Percentiles rank a stretch among this genome's conserved stretches.
Evolutionary conservation across 345 rosid species (phyloP).

Genomic region (Leavenworthia alabamica): DNA sequence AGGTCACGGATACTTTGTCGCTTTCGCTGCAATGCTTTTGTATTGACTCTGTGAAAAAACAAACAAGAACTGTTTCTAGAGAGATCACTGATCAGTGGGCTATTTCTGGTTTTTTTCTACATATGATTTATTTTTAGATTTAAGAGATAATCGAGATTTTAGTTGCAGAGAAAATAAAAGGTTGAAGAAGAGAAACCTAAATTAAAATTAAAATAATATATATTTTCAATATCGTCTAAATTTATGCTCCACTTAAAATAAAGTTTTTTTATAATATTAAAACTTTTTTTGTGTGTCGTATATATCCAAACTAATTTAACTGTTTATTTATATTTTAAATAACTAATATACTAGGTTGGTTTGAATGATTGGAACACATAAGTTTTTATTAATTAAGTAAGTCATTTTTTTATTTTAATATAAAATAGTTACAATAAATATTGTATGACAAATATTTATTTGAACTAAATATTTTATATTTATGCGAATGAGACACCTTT

Average conservation of each 20-base stretch:
- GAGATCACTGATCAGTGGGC: conserved; percentile 32
- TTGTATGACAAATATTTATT: no score
- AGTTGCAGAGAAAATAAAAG: no score
- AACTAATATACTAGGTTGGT: background rate
- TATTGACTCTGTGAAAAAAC: conserved; percentile 25
- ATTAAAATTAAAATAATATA: background rate
- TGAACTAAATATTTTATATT: background rate
- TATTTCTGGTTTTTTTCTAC: no score
- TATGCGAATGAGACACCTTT: background rate
- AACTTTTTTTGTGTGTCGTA: background rate
- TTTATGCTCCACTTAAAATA: background rate
- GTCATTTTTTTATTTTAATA: no score
- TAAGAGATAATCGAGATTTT: background rate
- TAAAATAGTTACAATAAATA: no score
- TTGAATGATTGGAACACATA: background rate
- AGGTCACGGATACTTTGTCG: conserved; percentile 35
- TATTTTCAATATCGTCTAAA: background rate
- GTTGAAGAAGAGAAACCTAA: background rate
- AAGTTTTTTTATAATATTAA: background rate
- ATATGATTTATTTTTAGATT: background rate
- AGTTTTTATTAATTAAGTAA: no score
- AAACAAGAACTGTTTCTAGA: conserved; percentile 7
- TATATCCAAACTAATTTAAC: background rate
- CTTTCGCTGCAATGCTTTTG: no score
- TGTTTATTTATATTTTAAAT: background rate